Evolutionary conservation across 2,329 filamentous ascomycete species (phyloP).

Genomic region (Xylariaceae sp.): DNA sequence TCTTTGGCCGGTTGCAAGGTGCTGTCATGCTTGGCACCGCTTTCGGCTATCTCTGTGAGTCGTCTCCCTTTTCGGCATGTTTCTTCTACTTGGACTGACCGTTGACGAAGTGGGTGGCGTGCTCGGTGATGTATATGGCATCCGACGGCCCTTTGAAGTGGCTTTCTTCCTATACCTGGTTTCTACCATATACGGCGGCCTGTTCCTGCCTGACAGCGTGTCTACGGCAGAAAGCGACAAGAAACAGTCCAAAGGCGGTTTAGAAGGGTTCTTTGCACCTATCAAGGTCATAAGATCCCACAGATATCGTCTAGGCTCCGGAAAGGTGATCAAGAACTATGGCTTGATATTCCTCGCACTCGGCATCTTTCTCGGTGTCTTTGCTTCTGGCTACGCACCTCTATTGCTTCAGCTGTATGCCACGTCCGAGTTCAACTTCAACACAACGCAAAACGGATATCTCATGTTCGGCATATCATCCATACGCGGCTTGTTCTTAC

Average conservation of each 20-base stretch:
- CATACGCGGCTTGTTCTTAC: slow-evolving; percentile 51
- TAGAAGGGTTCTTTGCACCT: slow-evolving; percentile 59
- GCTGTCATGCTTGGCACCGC: slow-evolving; percentile 64
- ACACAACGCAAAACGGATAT: slow-evolving; percentile 52
- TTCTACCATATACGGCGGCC: slow-evolving; percentile 38
- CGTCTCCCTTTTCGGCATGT: background rate
- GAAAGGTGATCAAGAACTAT: slow-evolving; percentile 51
- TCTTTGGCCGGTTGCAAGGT: slow-evolving; percentile 62
- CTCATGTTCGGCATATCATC: slow-evolving; percentile 54
- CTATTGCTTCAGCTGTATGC: slow-evolving; percentile 58
- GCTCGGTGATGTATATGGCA: slow-evolving; percentile 59
- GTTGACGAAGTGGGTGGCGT: slow-evolving; percentile 52
- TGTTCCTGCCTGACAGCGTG: slow-evolving; percentile 38
- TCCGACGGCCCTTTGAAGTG: slow-evolving; percentile 60
- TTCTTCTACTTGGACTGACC: background rate
- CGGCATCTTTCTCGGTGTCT: slow-evolving; percentile 64
- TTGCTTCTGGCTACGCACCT: slow-evolving; percentile 66
- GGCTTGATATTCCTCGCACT: slow-evolving; percentile 61
- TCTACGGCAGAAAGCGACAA: slow-evolving; percentile 12
- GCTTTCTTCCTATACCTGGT: slow-evolving; percentile 55
- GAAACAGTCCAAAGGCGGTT: slow-evolving; percentile 30
- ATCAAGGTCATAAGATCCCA: slow-evolving; percentile 59
- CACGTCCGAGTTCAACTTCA: slow-evolving; percentile 51
- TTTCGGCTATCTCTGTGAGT: slow-evolving; percentile 55
- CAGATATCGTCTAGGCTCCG: slow-evolving; percentile 47